These are phyloP conservation scores for Ogataea populi-albae DNA, from an alignment of 805 yeast species.

Conservation along the genomic window DNA sequence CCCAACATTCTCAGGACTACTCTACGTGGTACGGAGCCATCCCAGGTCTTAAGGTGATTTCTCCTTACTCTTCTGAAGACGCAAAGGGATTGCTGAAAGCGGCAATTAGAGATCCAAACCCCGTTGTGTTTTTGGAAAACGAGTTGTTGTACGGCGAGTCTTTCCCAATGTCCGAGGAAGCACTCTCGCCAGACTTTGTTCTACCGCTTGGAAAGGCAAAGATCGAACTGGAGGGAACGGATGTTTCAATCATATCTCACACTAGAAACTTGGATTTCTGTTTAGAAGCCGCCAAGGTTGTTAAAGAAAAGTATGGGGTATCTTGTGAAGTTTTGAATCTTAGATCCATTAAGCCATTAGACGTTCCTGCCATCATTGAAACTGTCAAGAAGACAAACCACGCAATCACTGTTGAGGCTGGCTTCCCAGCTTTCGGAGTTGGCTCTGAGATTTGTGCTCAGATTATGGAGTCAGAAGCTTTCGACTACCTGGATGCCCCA, in stretches of 20 bases:
- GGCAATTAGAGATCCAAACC: constrained; percentile 98
- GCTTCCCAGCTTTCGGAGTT: constrained; percentile 97
- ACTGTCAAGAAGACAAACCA: constrained; percentile 97
- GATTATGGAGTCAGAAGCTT: constrained; percentile 97
- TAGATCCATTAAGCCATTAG: constrained; percentile 96
- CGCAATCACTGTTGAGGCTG: constrained; percentile 93
- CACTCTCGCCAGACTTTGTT: constrained; percentile 80
- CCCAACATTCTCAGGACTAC: constrained; percentile 98
- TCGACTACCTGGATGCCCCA: constrained; percentile 98
- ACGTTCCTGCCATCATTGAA: constrained; percentile 76
- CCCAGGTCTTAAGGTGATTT: constrained; percentile 95
- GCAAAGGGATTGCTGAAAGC: constrained; percentile 94
- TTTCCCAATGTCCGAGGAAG: constrained; percentile 88
- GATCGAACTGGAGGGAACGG: constrained; percentile 90
- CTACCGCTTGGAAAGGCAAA: constrained; percentile 95
- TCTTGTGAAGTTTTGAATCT: constrained; percentile 92
- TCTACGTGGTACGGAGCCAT: constrained; percentile 97
- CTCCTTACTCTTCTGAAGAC: constrained; percentile 95
- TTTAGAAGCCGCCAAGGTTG: constrained; percentile 83
- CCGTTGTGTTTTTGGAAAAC: constrained; percentile 92
- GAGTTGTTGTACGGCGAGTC: constrained; percentile 92
- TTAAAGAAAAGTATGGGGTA: constrained; percentile 82
- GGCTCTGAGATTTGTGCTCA: constrained; percentile 98
- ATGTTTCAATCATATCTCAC: constrained; percentile 86
- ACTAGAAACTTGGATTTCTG: constrained; percentile 86